Percentiles rank a stretch among this genome's conserved stretches.
Conservation (phyloP, 192 early-diverging fungal species). For the Backusella parvicylindrica region DNA sequence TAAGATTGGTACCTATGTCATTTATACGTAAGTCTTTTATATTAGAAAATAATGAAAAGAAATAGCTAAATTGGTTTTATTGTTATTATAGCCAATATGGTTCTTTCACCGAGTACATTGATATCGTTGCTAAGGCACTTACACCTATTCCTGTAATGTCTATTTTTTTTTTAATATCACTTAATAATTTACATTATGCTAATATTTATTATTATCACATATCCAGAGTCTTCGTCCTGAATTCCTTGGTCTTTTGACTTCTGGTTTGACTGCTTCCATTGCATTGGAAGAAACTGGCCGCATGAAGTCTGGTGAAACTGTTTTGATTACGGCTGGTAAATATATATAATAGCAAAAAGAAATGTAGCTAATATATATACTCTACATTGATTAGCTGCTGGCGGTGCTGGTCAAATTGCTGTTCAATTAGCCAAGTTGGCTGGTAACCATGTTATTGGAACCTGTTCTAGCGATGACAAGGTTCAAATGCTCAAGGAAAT, state of each 20-base stretch:
- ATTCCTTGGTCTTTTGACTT: conserved; percentile 44
- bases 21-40: conserved; percentile 12
- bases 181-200: neutral
- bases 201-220: neutral
- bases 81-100: conserved; percentile 38
- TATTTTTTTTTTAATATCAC: neutral
- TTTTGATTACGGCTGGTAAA: conserved; percentile 52
- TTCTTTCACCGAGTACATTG: conserved; percentile 49
- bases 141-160: conserved; percentile 35
- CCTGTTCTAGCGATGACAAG: conserved; percentile 50
- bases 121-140: conserved; percentile 18
- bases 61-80: neutral
- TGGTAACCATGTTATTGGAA: conserved; percentile 59
- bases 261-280: conserved; percentile 53
- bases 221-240: conserved; percentile 12
- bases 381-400: conserved; percentile 39
- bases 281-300: conserved; percentile 45
- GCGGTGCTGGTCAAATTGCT: conserved; percentile 59
- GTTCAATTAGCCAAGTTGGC: conserved; percentile 58
- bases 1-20: conserved; percentile 32
- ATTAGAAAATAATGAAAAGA: neutral
- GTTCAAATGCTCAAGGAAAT: conserved; percentile 46
- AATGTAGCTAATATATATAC: neutral
- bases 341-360: neutral
- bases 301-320: conserved; percentile 46